Evolutionary conservation across 768 basidiomycete genomes (phyloP), one percentile per base, ranked within the genome.

Genomic region (Rhodotorula babjevae): DNA sequence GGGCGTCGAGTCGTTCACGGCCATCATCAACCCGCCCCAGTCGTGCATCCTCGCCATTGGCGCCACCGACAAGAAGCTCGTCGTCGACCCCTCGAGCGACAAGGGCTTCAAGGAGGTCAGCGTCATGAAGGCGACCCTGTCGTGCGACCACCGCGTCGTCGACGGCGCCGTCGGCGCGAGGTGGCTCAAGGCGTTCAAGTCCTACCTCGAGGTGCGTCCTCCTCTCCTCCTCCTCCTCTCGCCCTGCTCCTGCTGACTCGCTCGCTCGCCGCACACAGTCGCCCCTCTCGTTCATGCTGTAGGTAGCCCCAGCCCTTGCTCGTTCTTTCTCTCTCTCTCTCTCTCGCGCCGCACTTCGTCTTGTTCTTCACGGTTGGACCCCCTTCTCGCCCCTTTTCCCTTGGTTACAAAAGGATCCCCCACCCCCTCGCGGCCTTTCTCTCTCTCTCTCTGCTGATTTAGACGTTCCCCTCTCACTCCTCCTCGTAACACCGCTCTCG

Each of bases 21-120:
- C 96, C 60, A 98, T 99, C 84, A 95, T 99, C 87, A 99, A 99
- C 85, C 88, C 90, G 23, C 96, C 96, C 36, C 96, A 98, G 82
- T 91, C 92, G 60, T 97, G 94, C 83, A 99, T 98, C 79, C 89
- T 99, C 72, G 96, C 96, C 58, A 87, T 98, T 77, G 94, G 96
- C 49, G 86, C 88, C 29, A 93, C 92, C 27, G 86, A 88, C 80
- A 86, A 91, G n/a, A 90, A 89, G 65, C 83, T 98, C 25, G 88
- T 93, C 29, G 89, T 91, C 47, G 93, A 92, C 33, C 87, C 89
- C 0, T 89, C 92, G 78, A 88, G 91, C 76, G 92, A 93, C 80
- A 92, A 90, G 79, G 96, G 95, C 53, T 99, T 95, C 85, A 97
- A 93, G 86, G 89, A 88, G 29, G 86, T 86, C 27, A 88, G 92